Conservation (phyloP, 768 basidiomycete species). For the Candolleomyces eurysporus region DNA sequence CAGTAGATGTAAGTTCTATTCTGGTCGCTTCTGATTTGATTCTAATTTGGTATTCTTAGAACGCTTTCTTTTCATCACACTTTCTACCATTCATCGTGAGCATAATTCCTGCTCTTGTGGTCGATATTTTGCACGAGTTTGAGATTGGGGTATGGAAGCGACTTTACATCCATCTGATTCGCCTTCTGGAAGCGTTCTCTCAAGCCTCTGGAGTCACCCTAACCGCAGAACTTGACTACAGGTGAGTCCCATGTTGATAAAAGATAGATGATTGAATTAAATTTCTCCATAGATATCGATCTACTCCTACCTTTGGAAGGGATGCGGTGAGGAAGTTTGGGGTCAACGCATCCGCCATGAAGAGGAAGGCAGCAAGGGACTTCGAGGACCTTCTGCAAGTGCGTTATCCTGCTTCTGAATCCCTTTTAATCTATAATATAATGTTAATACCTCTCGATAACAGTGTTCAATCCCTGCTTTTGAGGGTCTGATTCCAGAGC, state of each 20-base stretch:
- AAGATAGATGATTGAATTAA: neutral
- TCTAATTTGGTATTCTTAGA: too few relatives aligned
- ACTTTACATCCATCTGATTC: conserved; percentile 32
- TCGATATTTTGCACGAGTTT: conserved; percentile 36
- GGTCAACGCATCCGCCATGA: conserved; percentile 22
- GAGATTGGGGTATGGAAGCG: conserved; percentile 38
- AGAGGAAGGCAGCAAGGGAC: conserved; percentile 26
- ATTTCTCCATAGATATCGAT: conserved; percentile 10
- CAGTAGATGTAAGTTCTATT: neutral
- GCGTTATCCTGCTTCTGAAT: too few relatives aligned
- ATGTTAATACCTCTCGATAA: neutral
- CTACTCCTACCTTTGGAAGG: conserved; percentile 13
- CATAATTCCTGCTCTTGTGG: conserved; percentile 19
- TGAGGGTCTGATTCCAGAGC: conserved; percentile 1
- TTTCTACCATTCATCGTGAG: conserved; percentile 23
- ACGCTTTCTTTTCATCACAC: conserved; percentile 19
- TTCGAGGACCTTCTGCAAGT: conserved; percentile 36
- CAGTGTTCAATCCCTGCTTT: conserved; percentile 12
- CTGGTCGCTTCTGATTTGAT: too few relatives aligned
- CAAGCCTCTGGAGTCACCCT: conserved; percentile 12
- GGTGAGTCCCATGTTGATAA: too few relatives aligned
- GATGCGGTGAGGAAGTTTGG: conserved; percentile 24
- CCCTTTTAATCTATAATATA: too few relatives aligned
- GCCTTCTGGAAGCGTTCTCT: conserved; percentile 21
- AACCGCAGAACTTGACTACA: conserved; percentile 19